Conservation (phyloP, 768 basidiomycete genomes). For the Candolleomyces efflorescens region DNA sequence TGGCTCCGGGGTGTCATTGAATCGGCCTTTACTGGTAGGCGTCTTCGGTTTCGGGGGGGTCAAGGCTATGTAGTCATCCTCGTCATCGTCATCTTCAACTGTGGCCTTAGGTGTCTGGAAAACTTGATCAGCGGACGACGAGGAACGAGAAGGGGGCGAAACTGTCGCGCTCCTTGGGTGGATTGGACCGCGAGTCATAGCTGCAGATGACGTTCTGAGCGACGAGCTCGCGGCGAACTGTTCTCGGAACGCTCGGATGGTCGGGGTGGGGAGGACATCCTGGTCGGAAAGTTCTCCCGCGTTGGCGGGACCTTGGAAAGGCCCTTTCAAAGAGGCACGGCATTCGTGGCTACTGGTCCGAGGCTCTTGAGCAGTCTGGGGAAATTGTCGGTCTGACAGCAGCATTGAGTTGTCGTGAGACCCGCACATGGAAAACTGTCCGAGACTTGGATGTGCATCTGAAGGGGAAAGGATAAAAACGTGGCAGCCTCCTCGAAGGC, state of each 20-base stretch:
- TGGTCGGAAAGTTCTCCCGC: background rate
- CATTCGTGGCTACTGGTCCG: background rate
- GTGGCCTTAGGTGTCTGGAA: background rate
- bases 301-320: background rate
- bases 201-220: background rate
- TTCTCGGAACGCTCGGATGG: background rate
- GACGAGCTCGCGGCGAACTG: background rate
- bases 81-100: background rate
- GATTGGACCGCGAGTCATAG: no score
- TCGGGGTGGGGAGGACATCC: background rate
- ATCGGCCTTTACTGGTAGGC: background rate
- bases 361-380: background rate
- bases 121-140: background rate
- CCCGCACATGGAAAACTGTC: background rate
- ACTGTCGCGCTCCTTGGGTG: background rate
- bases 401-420: background rate
- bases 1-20: background rate
- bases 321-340: background rate
- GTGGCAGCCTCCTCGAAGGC: conserved; percentile 30
- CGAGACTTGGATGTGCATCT: background rate
- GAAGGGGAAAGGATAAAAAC: conserved; percentile 35
- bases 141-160: background rate
- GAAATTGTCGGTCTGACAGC: background rate
- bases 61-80: background rate
- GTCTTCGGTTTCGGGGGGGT: background rate